Evolutionary conservation across 495 filamentous ascomycete genomes (phyloP), one percentile per base, ranked within the genome.

Genomic region (Durotheca rogersii): DNA sequence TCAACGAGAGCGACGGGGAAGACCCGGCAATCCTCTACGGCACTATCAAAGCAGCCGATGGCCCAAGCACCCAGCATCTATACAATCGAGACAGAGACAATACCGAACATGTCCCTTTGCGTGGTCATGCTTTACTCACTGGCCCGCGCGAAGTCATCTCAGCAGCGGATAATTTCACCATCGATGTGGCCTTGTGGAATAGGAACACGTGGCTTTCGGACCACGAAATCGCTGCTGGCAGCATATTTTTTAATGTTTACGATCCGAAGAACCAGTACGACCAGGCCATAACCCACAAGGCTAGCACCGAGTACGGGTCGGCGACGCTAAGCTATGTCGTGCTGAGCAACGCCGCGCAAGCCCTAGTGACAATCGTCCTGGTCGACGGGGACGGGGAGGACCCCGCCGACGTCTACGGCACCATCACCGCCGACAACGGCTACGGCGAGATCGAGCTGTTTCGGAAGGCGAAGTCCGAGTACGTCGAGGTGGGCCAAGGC

Each of bases 351-450:
- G 41, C 41, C 6, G 6, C 41, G 25, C 41, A 45, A 27, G 41
- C 41, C 4, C 14, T 45, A 4, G 9, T 45, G 23, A 25, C 32
- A 45, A n/a, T 45, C 41, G 14, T 45, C 2, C 23, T 45, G 41
- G 33, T 35, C 41, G 33, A 45, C 5, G 41, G 41, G 12, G 41
- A 35, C 18, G 41, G 41, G 18, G 41, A 45, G 41, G 27, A 35
- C 11, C 23, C 41, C 41, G 41, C 41, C 10, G 29, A 35, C n/a
- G 41, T 45, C 6, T 45, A 45, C 21, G 41, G 41, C 3, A 37
- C 4, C 12, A 45, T 45, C 41, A 10, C 23, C 18, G 32, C 14
- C 7, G n/a, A 45, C 16, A 45, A 45, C 25, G 21, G 20, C 15
- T 25, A 35, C 16, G 41, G 25, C 7, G 41, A 33, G 11, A 45